Conservation (phyloP, 176 grass and related monocot genomes). For the Pontederia crassipes region DNA sequence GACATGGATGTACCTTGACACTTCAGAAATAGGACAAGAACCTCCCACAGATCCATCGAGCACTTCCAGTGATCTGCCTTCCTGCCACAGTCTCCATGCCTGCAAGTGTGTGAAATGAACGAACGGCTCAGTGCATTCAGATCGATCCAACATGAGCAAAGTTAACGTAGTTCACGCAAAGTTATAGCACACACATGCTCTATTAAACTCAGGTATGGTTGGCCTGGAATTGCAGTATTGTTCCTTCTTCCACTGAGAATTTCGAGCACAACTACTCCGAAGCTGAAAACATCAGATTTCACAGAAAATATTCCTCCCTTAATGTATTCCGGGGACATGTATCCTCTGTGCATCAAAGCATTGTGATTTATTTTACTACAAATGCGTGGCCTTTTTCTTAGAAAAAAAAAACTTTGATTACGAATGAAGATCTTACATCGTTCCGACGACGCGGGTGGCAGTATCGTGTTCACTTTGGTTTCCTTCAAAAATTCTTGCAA, state of each 20-base stretch:
- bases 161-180: no score
- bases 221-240: no score
- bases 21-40: neutral
- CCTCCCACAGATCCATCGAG: neutral
- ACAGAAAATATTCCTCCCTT: conserved; percentile 18
- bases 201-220: no score
- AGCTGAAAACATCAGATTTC: no score
- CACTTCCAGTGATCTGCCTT: neutral
- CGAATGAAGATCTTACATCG: conserved; percentile 20
- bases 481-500: conserved; percentile 30
- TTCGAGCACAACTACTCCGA: no score
- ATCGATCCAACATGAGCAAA: no score
- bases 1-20: neutral
- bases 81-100: neutral
- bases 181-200: no score
- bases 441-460: conserved; percentile 36
- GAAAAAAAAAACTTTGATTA: no score
- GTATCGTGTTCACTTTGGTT: conserved; percentile 15
- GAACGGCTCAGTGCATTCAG: no score
- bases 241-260: no score
- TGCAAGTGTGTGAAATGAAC: neutral
- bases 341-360: neutral
- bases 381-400: no score
- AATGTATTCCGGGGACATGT: conserved; percentile 41
- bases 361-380: neutral